Percentiles rank a stretch among this genome's conserved stretches.
Evolutionary conservation across 352 stramenopile genomes (phyloP).

Genomic region (Achlya hypogyna): DNA sequence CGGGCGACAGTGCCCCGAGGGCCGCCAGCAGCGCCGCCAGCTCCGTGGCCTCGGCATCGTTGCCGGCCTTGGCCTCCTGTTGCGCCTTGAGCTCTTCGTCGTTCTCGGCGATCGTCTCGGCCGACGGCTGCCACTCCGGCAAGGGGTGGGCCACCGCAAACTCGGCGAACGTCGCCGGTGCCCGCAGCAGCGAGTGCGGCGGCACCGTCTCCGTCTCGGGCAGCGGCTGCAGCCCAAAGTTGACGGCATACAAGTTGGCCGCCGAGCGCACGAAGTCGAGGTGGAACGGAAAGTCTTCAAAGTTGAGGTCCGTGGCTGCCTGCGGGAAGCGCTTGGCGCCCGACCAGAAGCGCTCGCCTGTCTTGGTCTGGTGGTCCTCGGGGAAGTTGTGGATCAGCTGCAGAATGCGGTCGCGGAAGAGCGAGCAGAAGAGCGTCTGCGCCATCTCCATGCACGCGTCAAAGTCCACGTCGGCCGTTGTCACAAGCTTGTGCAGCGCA

Average conservation of each 20-base stretch:
- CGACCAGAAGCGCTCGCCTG: conserved; percentile 77
- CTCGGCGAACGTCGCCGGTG: conserved; percentile 49
- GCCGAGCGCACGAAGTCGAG: conserved; percentile 71
- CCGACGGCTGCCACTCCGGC: conserved; percentile 54
- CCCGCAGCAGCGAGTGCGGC: conserved; percentile 78
- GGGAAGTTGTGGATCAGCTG: conserved; percentile 81
- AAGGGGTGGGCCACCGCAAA: conserved; percentile 34
- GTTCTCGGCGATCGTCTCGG: conserved; percentile 69
- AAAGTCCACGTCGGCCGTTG: conserved; percentile 53
- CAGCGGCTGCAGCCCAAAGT: conserved; percentile 57
- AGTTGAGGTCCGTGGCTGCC: conserved; percentile 49
- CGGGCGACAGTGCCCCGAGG: conserved; percentile 47
- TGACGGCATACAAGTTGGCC: conserved; percentile 73
- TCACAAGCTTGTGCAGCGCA: conserved; percentile 36
- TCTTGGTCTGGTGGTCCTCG: conserved; percentile 75
- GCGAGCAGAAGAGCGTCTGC: conserved; percentile 61
- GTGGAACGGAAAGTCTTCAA: conserved; percentile 43
- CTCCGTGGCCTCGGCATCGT: conserved; percentile 51
- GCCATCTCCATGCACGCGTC: conserved; percentile 63
- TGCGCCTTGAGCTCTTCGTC: conserved; percentile 55
- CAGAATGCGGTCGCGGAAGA: conserved; percentile 84
- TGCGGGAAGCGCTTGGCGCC: conserved; percentile 78
- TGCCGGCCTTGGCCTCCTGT: conserved; percentile 54
- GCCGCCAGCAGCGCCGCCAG: conserved; percentile 64
- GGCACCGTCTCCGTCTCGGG: conserved; percentile 58